Percentiles rank a stretch among this genome's conserved stretches.
Evolutionary conservation across 2,329 filamentous ascomycete genomes (phyloP).

Genomic region (Furcasterigmium furcatum): DNA sequence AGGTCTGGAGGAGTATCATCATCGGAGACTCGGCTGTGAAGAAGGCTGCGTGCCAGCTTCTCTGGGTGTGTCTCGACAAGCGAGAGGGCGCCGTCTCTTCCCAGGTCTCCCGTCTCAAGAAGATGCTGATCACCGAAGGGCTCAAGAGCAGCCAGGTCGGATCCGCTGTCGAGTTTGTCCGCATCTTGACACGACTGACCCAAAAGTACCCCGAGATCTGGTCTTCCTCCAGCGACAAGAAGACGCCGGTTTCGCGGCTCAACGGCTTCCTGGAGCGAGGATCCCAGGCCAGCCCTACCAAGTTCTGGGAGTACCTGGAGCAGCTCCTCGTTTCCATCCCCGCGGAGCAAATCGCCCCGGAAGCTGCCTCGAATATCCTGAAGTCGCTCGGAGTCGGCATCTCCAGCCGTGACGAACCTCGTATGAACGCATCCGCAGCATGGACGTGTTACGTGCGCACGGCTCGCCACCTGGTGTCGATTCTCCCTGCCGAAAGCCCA

Average conservation of each 20-base stretch:
- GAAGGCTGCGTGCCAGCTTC: constrained; percentile 47
- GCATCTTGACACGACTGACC: constrained; percentile 66
- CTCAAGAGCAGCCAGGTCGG: constrained; percentile 69
- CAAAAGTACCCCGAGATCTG: constrained; percentile 65
- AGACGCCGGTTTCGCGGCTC: constrained; percentile 53
- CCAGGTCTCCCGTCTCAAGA: constrained; percentile 48
- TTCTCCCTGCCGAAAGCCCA: constrained; percentile 41
- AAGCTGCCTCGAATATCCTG: constrained; percentile 60
- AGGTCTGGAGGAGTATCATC: constrained; percentile 65
- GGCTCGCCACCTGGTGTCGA: constrained; percentile 48
- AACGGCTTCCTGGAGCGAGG: constrained; percentile 76
- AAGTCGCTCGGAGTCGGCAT: constrained; percentile 69
- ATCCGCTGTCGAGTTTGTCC: constrained; percentile 70
- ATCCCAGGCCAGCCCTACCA: constrained; percentile 70
- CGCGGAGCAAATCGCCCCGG: constrained; percentile 31
- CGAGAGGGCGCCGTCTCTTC: constrained; percentile 42
- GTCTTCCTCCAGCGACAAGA: constrained; percentile 52
- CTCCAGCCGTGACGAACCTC: constrained; percentile 69
- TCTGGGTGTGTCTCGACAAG: constrained; percentile 44
- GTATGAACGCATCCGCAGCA: constrained; percentile 62
- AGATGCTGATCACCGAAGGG: constrained; percentile 67
- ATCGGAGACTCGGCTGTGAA: constrained; percentile 55
- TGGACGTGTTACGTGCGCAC: constrained; percentile 75
- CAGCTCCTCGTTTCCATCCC: constrained; percentile 61
- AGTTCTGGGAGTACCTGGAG: constrained; percentile 71